A percentile compares a stretch with the other conserved stretches of the same genome.
Evolutionary conservation across 2,329 filamentous ascomycete genomes (phyloP).

Genomic region (Metarhizium guizhouense): DNA sequence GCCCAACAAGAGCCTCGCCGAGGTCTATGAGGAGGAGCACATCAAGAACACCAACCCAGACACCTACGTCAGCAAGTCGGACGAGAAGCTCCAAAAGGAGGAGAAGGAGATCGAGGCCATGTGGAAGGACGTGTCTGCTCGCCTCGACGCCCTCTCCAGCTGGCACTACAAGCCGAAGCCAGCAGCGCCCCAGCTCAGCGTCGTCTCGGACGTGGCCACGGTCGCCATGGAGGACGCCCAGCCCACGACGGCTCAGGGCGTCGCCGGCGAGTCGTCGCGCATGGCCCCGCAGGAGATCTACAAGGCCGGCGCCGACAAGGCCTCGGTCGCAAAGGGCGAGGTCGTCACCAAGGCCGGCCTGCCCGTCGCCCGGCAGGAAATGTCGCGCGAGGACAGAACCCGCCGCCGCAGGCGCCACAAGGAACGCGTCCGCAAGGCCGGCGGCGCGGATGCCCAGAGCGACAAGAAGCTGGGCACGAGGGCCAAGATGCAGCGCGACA

Average conservation of each 20-base stretch:
- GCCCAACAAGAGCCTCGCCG: slow-evolving; percentile 76
- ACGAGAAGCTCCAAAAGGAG: slow-evolving; percentile 74
- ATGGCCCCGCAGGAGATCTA: slow-evolving; percentile 95
- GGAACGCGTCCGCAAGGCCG: slow-evolving; percentile 69
- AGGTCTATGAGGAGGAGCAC: slow-evolving; percentile 92
- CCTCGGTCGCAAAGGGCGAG: slow-evolving; percentile 56
- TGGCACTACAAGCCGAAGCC: slow-evolving; percentile 95
- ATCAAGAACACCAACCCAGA: slow-evolving; percentile 67
- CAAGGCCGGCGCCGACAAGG: slow-evolving; percentile 64
- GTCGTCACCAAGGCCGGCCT: slow-evolving; percentile 69
- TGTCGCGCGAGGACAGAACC: slow-evolving; percentile 78
- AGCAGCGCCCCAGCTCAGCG: slow-evolving; percentile 69
- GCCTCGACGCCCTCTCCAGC: slow-evolving; percentile 81
- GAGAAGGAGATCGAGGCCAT: slow-evolving; percentile 74
- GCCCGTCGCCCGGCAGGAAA: slow-evolving; percentile 73
- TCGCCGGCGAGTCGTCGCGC: slow-evolving; percentile 59
- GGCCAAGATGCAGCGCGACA: slow-evolving; percentile 34
- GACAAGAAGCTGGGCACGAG: slow-evolving; percentile 42
- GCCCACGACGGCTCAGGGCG: slow-evolving; percentile 69
- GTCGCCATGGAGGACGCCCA: slow-evolving; percentile 93
- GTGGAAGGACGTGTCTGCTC: slow-evolving; percentile 72
- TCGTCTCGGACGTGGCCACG: slow-evolving; percentile 84
- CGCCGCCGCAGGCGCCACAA: slow-evolving; percentile 72
- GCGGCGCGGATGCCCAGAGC: slow-evolving; percentile 26
- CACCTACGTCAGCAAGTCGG: slow-evolving; percentile 69